Conservation (phyloP, 768 basidiomycete species). For the Lentinus tigrinus region DNA sequence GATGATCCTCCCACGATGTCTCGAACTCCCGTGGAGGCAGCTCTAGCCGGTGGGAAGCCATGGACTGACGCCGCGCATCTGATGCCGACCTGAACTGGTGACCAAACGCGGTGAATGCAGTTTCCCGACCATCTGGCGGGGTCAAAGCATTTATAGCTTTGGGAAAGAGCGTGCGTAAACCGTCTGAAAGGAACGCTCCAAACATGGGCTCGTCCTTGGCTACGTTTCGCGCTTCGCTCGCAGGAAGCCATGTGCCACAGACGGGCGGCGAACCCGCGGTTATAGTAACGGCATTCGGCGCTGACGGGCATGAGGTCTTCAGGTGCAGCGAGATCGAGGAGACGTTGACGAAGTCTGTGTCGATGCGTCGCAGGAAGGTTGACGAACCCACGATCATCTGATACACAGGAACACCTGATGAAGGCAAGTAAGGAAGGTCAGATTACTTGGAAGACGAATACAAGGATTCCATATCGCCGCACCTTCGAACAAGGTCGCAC, state of each 20-base stretch:
- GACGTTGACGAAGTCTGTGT: slow-evolving; percentile 78
- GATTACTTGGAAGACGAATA: slow-evolving; percentile 17
- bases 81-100: slow-evolving; percentile 57
- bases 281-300: slow-evolving; percentile 49
- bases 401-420: slow-evolving; percentile 70
- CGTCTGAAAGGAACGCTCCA: slow-evolving; percentile 59
- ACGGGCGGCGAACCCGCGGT: slow-evolving; percentile 52
- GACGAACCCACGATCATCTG: slow-evolving; percentile 59
- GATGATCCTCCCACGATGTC: slow-evolving; percentile 28
- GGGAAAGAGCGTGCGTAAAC: slow-evolving; percentile 63
- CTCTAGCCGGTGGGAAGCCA: slow-evolving; percentile 22
- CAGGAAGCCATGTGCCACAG: slow-evolving; percentile 70
- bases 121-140: slow-evolving; percentile 29
- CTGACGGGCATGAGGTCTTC: slow-evolving; percentile 37
- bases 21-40: slow-evolving; percentile 22
- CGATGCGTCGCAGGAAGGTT: slow-evolving; percentile 66
- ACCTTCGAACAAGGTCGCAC: slow-evolving; percentile 73
- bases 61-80: slow-evolving; percentile 36
- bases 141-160: slow-evolving; percentile 59
- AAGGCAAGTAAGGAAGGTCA: slow-evolving; percentile 2
- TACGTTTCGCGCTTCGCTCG: slow-evolving; percentile 51
- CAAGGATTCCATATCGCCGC: slow-evolving; percentile 20
- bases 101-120: slow-evolving; percentile 43
- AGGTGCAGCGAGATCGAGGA: slow-evolving; percentile 53
- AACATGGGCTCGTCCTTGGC: slow-evolving; percentile 50